Percentiles rank a stretch among this genome's conserved stretches.
Conservation (phyloP, 192 early-diverging fungal species). For the Powellomyces hirtus region DNA sequence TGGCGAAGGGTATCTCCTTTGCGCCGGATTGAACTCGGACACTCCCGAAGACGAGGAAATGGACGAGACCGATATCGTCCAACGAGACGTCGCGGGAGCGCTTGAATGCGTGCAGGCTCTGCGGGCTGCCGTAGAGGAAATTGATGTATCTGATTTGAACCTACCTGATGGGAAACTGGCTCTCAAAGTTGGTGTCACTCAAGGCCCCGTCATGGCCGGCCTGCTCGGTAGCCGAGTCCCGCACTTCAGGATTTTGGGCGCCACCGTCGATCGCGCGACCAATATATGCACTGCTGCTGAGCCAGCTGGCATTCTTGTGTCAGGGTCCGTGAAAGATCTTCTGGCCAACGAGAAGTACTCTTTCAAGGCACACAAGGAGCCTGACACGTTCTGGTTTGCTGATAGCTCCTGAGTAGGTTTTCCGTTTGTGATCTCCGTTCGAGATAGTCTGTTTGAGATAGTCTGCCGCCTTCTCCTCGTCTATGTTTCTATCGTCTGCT, state of each 20-base stretch:
- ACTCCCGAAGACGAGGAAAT: neutral
- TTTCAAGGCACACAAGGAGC: neutral
- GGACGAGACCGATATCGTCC: neutral
- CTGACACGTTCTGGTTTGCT: neutral
- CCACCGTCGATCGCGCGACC: conserved; percentile 29
- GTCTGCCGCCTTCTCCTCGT: no score
- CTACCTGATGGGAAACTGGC: conserved; percentile 10
- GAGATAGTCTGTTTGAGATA: no score
- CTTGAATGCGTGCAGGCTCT: conserved; percentile 31
- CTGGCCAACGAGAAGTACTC: neutral
- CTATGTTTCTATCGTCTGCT: no score
- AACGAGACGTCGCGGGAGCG: neutral
- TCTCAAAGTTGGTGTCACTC: conserved; percentile 33
- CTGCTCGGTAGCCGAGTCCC: conserved; percentile 37
- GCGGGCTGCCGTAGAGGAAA: neutral
- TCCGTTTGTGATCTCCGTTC: no score
- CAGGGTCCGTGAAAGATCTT: neutral
- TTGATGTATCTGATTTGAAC: neutral
- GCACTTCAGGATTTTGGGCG: conserved; percentile 35
- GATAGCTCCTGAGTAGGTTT: neutral
- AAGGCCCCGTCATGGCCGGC: conserved; percentile 37
- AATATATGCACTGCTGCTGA: conserved; percentile 25
- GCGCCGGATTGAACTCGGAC: conserved; percentile 22
- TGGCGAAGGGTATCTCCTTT: conserved; percentile 37
- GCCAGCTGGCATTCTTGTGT: conserved; percentile 7